Evolutionary conservation across 2,329 filamentous ascomycete genomes (phyloP), one percentile per base, ranked within the genome.

Genomic region (Fusarium torulosum): DNA sequence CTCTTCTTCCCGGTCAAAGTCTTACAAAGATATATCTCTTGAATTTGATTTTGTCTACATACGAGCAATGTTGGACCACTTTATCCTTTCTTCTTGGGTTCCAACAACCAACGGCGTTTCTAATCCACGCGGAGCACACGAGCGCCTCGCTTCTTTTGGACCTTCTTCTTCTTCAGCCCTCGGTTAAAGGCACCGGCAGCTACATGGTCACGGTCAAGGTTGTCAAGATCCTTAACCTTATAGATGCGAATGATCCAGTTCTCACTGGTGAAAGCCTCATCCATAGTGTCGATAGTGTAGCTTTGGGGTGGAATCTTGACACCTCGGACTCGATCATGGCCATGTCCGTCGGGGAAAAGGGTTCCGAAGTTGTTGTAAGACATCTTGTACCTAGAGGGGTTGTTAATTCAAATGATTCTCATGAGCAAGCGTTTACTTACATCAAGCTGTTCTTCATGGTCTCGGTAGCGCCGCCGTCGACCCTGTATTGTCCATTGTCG

Each of bases 241-340:
- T 97, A 99, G 76, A 99, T 97, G 69, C 96, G 88, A 78, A 99
- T 98, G 79, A 99, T 99, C 96, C 96, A 99, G 86, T 99, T 99
- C 85, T 99, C 96, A 76, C 93, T 97, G 55, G 96, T 99, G 79
- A 97, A 99, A 11, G 96, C 96, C 82, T 99, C 96, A 78, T 99
- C 96, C 45, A 99, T 81, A 6, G 91, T 96, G 80, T 91, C 93
- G 60, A 99, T 90, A 63, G 91, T 87, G 10, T 96, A 96, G 2
- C 93, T 91, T 71, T 94, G 86, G 14, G 93, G 88, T n/a, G 96
- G 96, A 51, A 98, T 83, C 63, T 87, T 88, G 37, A 88, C 86
- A 69, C 90, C 89, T 76, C 96, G 94, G 68, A 99, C 96, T 72
- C 96, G 91, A 78, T 99, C 96, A 72, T 89, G 84, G 35, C 93